A percentile compares a stretch with the other conserved stretches of the same genome.
Conservation (phyloP, 805 yeast species). For the Starmerella bombicola region DNA sequence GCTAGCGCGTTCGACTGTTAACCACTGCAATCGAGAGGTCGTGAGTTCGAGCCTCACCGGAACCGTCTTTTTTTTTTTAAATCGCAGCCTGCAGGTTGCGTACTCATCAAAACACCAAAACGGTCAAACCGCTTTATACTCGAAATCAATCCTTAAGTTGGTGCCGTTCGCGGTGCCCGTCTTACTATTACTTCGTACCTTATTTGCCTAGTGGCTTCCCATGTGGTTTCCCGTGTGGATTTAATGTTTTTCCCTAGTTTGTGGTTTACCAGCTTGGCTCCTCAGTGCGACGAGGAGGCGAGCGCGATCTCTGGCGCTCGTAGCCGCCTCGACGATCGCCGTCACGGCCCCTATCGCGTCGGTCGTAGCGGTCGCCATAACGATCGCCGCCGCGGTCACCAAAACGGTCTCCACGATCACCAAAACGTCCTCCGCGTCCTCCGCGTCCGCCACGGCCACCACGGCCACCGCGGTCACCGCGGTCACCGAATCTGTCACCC, state of each 20-base stretch:
- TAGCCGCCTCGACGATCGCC: slow-evolving; percentile 22
- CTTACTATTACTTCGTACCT: too few relatives aligned
- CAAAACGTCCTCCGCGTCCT: slow-evolving; percentile 18
- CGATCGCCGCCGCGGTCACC: slow-evolving; percentile 21
- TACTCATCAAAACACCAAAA: too few relatives aligned
- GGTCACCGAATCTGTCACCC: slow-evolving; percentile 11
- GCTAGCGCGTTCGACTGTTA: slow-evolving; percentile 25
- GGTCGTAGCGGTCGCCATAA: slow-evolving; percentile 12
- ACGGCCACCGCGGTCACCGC: slow-evolving; percentile 10
- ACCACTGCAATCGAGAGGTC: slow-evolving; percentile 22
- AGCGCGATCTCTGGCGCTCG: slow-evolving; percentile 22
- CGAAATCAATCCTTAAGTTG: too few relatives aligned
- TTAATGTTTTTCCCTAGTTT: background rate
- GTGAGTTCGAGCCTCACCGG: slow-evolving; percentile 22
- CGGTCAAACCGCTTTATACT: too few relatives aligned
- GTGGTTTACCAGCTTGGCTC: slow-evolving; percentile 18
- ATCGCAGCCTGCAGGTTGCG: too few relatives aligned
- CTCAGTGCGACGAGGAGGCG: slow-evolving; percentile 19
- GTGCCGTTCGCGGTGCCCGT: too few relatives aligned
- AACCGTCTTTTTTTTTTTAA: slow-evolving; percentile 3
- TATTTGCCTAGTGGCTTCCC: too few relatives aligned
- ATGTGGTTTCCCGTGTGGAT: background rate
- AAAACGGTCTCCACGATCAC: slow-evolving; percentile 19
- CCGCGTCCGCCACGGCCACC: slow-evolving; percentile 19
- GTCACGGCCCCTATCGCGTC: slow-evolving; percentile 11